phyloP scores from a whole-genome alignment of 2,329 filamentous ascomycete species.

The Bipolaris sorokiniana region DNA sequence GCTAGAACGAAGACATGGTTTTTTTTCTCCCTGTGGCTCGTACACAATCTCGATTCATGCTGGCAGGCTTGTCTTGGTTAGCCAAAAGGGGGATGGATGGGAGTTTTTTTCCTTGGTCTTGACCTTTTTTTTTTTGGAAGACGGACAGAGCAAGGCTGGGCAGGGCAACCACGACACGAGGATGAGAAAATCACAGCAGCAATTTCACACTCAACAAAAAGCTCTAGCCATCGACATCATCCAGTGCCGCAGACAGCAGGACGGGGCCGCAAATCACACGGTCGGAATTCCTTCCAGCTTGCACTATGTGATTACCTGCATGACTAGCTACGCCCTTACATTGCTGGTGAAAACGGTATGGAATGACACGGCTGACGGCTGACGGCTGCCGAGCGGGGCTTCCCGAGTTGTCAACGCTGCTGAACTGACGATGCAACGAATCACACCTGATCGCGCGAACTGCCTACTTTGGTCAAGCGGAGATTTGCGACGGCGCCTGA shows the following conservation, averaged over 20 bases:
- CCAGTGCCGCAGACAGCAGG: constrained; percentile 2
- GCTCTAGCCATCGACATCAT: constrained; percentile 7
- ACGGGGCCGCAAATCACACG: constrained; percentile 15
- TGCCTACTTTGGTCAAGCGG: constrained; percentile 7
- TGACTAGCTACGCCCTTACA: constrained; percentile 25
- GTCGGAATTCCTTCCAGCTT: constrained; percentile 8
- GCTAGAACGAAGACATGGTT: constrained; percentile 8
- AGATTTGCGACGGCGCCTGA: constrained; percentile 5
- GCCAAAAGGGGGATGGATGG: background rate
- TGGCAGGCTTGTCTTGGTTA: background rate
- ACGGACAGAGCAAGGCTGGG: background rate
- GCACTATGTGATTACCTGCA: constrained; percentile 31
- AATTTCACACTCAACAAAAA: constrained; percentile 5
- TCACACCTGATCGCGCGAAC: constrained; percentile 13
- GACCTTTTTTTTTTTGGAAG: background rate
- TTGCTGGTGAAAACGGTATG: constrained; percentile 10
- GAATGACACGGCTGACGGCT: constrained; percentile 22
- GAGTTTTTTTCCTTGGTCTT: background rate
- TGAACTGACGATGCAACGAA: constrained; percentile 14
- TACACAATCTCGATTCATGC: background rate
- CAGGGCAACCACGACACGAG: background rate
- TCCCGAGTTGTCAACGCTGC: constrained; percentile 23
- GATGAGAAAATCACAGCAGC: background rate
- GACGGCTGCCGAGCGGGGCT: constrained; percentile 32
- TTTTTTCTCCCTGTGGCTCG: background rate